These are phyloP conservation scores for Pseudocercospora eumusae DNA, from an alignment of 2,329 filamentous ascomycete species.

Conservation along the genomic window DNA sequence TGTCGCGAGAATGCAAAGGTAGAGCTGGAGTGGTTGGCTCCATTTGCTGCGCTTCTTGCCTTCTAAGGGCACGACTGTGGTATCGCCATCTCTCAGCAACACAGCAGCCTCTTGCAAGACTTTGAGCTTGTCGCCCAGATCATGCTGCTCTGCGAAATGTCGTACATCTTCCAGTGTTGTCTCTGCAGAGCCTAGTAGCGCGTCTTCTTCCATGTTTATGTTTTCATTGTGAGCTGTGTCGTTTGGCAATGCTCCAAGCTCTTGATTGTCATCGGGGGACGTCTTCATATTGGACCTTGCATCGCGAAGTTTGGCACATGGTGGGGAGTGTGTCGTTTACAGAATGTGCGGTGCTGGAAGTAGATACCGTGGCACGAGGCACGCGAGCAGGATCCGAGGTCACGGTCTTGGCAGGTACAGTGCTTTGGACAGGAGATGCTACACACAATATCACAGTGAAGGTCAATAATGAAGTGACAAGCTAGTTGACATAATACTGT, in stretches of 20 bases:
- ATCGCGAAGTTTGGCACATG: not conserved
- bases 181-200: conserved; percentile 5
- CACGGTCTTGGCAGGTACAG: not conserved
- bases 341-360: not conserved
- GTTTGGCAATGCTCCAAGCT: not conserved
- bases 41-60: not conserved
- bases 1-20: conserved; percentile 44
- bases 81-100: not conserved
- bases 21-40: conserved; percentile 38
- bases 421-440: too few relatives aligned
- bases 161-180: not conserved
- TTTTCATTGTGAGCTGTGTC: not conserved
- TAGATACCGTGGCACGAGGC: not conserved
- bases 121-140: not conserved
- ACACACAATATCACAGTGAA: too few relatives aligned
- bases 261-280: not conserved
- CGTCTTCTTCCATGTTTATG: conserved; percentile 3
- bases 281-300: not conserved
- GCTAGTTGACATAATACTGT: too few relatives aligned
- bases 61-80: not conserved
- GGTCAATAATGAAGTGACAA: too few relatives aligned
- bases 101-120: conserved; percentile 4
- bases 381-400: conserved; percentile 2
- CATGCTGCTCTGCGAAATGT: conserved; percentile 4
- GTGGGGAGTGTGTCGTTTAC: not conserved